A percentile compares a stretch with the other conserved stretches of the same genome.
These are phyloP conservation scores for Trichoderma pleuroti DNA, from an alignment of 2,329 filamentous ascomycete species.

Conservation along the genomic window DNA sequence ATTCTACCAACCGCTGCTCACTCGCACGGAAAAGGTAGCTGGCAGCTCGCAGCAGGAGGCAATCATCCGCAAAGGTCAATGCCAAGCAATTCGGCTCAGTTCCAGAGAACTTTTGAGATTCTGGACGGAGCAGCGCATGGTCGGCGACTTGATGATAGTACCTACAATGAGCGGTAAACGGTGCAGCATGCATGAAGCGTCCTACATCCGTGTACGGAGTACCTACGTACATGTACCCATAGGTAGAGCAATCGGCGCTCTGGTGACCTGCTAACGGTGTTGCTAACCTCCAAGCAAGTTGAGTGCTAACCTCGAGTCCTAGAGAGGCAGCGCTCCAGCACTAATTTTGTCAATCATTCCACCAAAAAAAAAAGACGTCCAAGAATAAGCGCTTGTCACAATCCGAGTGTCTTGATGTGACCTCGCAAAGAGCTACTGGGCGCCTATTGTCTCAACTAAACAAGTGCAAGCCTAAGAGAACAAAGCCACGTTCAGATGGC, in stretches of 20 bases:
- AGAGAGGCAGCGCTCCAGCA: not conserved
- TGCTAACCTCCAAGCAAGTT: not conserved
- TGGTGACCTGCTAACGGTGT: not conserved
- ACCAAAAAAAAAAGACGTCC: not conserved
- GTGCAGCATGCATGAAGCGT: slow-evolving; percentile 8
- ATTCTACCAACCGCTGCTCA: not conserved
- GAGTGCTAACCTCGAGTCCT: not conserved
- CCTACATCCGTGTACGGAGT: slow-evolving; percentile 1
- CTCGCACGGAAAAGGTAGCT: not conserved
- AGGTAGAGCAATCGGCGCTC: not conserved
- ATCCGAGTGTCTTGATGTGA: not conserved
- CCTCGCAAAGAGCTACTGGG: not conserved
- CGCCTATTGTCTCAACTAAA: slow-evolving; percentile 12
- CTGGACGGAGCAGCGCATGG: not conserved
- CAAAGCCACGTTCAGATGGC: slow-evolving; percentile 11
- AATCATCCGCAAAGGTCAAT: not conserved
- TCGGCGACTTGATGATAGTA: not conserved
- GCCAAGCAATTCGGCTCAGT: not conserved
- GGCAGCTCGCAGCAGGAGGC: not conserved
- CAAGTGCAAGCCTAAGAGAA: not conserved
- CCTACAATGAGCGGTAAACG: not conserved
- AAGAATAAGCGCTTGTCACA: not conserved
- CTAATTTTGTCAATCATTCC: not conserved
- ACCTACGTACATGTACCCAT: not conserved
- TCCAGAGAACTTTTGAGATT: not conserved